Evolutionary conservation across 495 filamentous ascomycete genomes (phyloP).

Genomic region (Neurospora sp.): DNA sequence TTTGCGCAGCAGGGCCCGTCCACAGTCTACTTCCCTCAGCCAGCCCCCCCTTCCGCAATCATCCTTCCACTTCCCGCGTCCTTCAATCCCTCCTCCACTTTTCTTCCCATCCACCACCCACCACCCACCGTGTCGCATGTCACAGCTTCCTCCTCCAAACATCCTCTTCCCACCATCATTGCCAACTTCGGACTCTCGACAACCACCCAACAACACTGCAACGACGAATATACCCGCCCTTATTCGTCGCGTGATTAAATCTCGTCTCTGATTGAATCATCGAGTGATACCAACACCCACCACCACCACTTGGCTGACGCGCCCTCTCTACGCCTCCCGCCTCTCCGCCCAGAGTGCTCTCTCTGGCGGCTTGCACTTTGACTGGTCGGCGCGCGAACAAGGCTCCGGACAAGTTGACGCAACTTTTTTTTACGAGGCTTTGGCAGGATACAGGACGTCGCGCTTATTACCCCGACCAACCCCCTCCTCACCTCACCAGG

Average conservation of each 20-base stretch:
- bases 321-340: background rate
- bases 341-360: background rate
- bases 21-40: background rate
- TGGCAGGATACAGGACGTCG: background rate
- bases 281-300: background rate
- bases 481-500: background rate
- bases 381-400: background rate
- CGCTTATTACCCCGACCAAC: background rate
- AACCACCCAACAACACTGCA: background rate
- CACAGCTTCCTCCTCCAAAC: background rate
- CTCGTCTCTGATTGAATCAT: background rate
- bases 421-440: background rate
- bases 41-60: background rate
- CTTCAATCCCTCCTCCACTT: background rate
- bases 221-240: background rate
- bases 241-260: background rate
- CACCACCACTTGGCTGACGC: background rate
- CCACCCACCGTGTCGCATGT: background rate
- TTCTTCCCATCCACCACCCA: background rate
- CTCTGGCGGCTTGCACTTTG: background rate
- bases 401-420: background rate
- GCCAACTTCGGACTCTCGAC: background rate
- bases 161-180: background rate
- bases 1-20: background rate
- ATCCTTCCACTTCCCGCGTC: background rate